Evolutionary conservation across 2,329 filamentous ascomycete genomes (phyloP).

Genomic region (Orbilia blumenaviensis): DNA sequence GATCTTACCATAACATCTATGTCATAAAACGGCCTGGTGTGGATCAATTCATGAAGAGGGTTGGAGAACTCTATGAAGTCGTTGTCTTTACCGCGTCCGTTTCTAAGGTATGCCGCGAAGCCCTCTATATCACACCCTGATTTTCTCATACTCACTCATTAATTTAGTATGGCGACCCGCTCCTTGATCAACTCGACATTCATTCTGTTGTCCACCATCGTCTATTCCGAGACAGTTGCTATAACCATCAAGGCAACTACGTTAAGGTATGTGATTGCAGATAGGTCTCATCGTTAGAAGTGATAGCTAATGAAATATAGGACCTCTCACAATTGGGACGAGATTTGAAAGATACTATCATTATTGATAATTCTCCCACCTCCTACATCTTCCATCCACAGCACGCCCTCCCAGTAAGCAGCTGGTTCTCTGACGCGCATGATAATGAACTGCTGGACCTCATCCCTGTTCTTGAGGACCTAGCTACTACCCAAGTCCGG

Average conservation of each 20-base stretch:
- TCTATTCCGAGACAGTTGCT: constrained; percentile 97
- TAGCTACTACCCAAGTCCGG: constrained; percentile 85
- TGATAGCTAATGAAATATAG: constrained; percentile 60
- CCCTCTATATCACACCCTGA: not conserved
- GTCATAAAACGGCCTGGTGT: constrained; percentile 99
- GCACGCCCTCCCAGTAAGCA: constrained; percentile 98
- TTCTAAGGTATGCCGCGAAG: constrained; percentile 75
- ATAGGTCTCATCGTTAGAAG: constrained; percentile 12
- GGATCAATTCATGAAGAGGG: constrained; percentile 97
- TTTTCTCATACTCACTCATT: constrained; percentile 46
- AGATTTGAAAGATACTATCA: constrained; percentile 96
- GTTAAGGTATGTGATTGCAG: constrained; percentile 72
- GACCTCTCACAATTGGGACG: constrained; percentile 96
- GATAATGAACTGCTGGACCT: constrained; percentile 98
- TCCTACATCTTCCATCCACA: constrained; percentile 99
- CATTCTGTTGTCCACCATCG: constrained; percentile 96
- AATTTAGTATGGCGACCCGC: constrained; percentile 86
- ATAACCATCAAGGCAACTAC: constrained; percentile 99
- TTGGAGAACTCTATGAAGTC: constrained; percentile 96
- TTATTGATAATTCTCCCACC: constrained; percentile 98
- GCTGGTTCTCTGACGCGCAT: constrained; percentile 99
- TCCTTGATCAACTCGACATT: constrained; percentile 95
- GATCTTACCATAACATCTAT: constrained; percentile 98
- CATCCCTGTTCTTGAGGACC: constrained; percentile 96
- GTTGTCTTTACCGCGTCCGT: constrained; percentile 99